These are phyloP conservation scores for Nitzschia palea DNA, from an alignment of 108 stramenopile species.

Conservation along the genomic window DNA sequence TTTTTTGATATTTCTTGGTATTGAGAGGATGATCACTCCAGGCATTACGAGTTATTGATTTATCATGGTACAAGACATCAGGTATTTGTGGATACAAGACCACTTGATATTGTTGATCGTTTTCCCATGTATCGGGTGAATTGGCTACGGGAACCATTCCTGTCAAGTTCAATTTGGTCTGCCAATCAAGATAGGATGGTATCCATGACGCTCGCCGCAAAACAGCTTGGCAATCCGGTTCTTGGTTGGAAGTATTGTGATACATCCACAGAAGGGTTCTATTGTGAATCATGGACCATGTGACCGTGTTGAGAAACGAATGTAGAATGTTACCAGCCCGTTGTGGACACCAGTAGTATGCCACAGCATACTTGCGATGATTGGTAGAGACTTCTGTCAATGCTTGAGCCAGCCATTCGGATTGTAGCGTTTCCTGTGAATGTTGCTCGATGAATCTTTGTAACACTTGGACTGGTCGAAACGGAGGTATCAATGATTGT, in stretches of 20 bases:
- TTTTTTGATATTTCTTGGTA: neutral
- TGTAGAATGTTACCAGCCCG: constrained; percentile 36
- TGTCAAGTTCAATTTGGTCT: neutral
- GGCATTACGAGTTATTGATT: constrained; percentile 7
- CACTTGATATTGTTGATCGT: constrained; percentile 8
- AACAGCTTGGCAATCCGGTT: constrained; percentile 16
- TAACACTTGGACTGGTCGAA: constrained; percentile 10
- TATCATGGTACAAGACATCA: constrained; percentile 10
- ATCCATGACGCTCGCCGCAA: constrained; percentile 31
- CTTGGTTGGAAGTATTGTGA: constrained; percentile 4
- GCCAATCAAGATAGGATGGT: constrained; percentile 27
- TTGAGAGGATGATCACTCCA: constrained; percentile 23
- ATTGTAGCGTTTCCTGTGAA: constrained; percentile 1
- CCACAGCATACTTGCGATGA: constrained; percentile 26
- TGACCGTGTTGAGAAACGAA: constrained; percentile 23
- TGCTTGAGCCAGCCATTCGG: neutral
- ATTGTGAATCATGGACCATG: constrained; percentile 37
- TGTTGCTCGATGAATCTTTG: constrained; percentile 9
- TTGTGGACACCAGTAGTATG: constrained; percentile 36
- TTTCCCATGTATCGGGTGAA: neutral
- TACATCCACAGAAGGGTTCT: constrained; percentile 31
- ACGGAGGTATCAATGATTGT: no score
- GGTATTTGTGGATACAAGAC: constrained; percentile 35
- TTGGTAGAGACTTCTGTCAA: neutral
- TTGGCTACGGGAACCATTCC: constrained; percentile 3